phyloP scores from a whole-genome alignment of 768 basidiomycete species.

The Psilocybe cubensis region DNA sequence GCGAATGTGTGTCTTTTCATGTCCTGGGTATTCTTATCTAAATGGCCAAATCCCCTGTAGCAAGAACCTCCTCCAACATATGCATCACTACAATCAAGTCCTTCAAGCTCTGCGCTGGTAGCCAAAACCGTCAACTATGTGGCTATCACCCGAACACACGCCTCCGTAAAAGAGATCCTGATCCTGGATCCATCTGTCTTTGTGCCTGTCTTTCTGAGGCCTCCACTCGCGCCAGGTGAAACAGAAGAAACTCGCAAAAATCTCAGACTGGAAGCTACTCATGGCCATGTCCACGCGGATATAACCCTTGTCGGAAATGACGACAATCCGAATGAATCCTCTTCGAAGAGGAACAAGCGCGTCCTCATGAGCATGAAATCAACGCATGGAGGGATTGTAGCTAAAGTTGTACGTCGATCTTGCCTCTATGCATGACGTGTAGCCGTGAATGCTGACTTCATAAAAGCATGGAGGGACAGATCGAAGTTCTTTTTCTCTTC shows the following conservation, averaged over 20 bases:
- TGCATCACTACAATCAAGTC: conserved; percentile 27
- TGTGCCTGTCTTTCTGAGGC: conserved; percentile 28
- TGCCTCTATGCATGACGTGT: background rate
- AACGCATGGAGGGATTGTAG: conserved; percentile 31
- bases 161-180: conserved; percentile 28
- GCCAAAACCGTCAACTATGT: conserved; percentile 30
- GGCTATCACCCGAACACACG: conserved; percentile 28
- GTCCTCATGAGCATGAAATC: conserved; percentile 29
- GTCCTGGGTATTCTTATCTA: background rate
- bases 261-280: conserved; percentile 31
- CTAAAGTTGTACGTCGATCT: conserved; percentile 28
- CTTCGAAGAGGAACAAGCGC: conserved; percentile 19
- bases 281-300: conserved; percentile 31
- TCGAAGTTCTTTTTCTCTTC: conserved; percentile 29
- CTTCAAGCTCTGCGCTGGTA: conserved; percentile 6
- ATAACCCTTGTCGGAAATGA: conserved; percentile 21
- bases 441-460: background rate
- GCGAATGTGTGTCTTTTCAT: conserved; percentile 12
- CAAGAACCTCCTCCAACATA: conserved; percentile 36
- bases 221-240: conserved; percentile 27
- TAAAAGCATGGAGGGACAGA: conserved; percentile 20
- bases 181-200: conserved; percentile 33
- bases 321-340: conserved; percentile 4
- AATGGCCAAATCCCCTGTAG: conserved; percentile 1
- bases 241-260: conserved; percentile 29